Evolutionary conservation across 495 filamentous ascomycete species (phyloP), one percentile per base, ranked within the genome.

Genomic region (Penicillium longicatenatum): DNA sequence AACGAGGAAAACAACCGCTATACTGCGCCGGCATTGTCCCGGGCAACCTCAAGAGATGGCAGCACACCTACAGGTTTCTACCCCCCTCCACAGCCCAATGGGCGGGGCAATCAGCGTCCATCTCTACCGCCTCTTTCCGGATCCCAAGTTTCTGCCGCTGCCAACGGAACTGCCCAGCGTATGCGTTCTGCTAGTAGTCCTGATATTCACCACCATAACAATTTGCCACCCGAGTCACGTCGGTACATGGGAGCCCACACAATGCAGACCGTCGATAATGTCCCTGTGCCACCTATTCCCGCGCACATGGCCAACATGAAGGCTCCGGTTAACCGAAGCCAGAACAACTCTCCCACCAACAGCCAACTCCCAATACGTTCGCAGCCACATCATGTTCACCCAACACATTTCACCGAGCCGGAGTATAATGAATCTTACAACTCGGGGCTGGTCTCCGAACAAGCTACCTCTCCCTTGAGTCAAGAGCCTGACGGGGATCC

Each of bases 1-100:
- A 79, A 79, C 21, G 89, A 93, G 37, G 89, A 91, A 21, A 79
- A 74, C 56, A 89, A 88, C 68, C 86, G 91, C 37, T 93, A 90
- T 63, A 96, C 94, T 2, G 92, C 93, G 4, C 93, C 93, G 20
- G 91, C 90, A 10, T 83, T 92, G 77, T 87, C 87, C 37, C 85
- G 93, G 37, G 88, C 82, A 17, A 81, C 86, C 26, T 94, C 92
- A 10, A 79, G 91, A 53, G 93, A 96, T 60, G 91, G 89, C 2
- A 75, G 82, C 21, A 86, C 67, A 41, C 72, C 79, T 56, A 82
- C 82, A 60, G 76, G 76, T n/a, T 88, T 84, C 61, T 77, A 82
- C 45, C 71, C 66, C 43, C 66, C 66, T 44, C 65, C 69, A 12
- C 63, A 66, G 16, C 67, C 84, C 50, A 91, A 85, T 64, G 86